Conservation (phyloP, 2,329 filamentous ascomycete species). For the Diaporthe capsici region DNA sequence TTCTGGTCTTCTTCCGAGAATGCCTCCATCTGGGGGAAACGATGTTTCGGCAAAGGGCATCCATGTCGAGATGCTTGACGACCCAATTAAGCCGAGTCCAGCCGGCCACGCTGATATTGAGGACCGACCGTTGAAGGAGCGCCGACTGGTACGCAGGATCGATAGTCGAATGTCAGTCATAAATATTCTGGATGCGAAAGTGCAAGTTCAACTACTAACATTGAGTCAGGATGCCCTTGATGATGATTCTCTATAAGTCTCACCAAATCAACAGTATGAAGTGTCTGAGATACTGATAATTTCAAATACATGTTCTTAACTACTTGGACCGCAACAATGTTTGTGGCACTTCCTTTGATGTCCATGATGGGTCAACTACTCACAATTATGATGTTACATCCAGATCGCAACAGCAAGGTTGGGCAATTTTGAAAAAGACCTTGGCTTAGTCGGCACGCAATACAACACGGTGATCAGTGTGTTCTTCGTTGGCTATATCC, state of each 20-base stretch:
- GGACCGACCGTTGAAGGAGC: slow-evolving; percentile 2
- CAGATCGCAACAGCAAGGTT: slow-evolving; percentile 54
- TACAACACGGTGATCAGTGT: slow-evolving; percentile 55
- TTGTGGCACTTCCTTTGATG: background rate
- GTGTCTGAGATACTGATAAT: background rate
- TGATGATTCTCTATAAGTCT: slow-evolving; percentile 28
- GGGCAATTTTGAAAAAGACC: slow-evolving; percentile 59
- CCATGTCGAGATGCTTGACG: slow-evolving; percentile 14
- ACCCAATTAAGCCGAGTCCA: slow-evolving; percentile 8
- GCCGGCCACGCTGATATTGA: background rate
- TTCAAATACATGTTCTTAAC: slow-evolving; percentile 65
- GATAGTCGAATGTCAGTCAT: slow-evolving; percentile 13
- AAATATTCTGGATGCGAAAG: background rate
- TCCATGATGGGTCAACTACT: background rate
- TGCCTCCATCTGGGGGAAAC: background rate
- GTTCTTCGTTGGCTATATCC: slow-evolving; percentile 54
- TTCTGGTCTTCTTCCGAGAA: background rate
- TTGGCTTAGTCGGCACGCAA: slow-evolving; percentile 55
- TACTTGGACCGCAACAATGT: slow-evolving; percentile 61
- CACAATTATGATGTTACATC: background rate
- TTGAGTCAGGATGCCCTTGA: slow-evolving; percentile 2
- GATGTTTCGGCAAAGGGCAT: background rate
- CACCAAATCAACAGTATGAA: background rate
- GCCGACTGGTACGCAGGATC: background rate
- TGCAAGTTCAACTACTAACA: background rate